These are phyloP conservation scores for Ensete glaucum DNA, from an alignment of 176 grass and related monocot species.

Conservation along the genomic window DNA sequence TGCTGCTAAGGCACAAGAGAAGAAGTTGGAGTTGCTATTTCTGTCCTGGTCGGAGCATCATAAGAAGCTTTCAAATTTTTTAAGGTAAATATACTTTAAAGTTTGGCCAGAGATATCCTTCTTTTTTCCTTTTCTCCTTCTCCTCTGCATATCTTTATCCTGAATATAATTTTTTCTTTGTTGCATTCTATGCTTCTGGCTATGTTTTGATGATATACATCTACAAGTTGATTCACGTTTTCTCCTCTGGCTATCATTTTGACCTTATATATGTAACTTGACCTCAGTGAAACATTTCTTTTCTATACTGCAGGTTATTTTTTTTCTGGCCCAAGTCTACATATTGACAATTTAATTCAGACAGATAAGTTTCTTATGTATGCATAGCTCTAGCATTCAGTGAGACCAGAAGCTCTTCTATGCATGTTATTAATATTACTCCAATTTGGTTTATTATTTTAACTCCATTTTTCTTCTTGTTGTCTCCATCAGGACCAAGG, in stretches of 20 bases:
- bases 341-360: slow-evolving; percentile 99
- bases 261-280: background rate
- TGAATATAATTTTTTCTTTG: background rate
- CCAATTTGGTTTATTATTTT: slow-evolving; percentile 17
- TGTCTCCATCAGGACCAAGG: slow-evolving; percentile 70
- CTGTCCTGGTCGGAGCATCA: slow-evolving; percentile 92
- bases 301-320: slow-evolving; percentile 81
- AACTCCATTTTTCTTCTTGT: slow-evolving; percentile 26
- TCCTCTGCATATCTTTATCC: too few relatives aligned
- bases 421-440: slow-evolving; percentile 15
- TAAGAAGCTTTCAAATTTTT: slow-evolving; percentile 93
- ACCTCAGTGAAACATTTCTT: background rate
- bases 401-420: slow-evolving; percentile 4
- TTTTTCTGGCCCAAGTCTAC: slow-evolving; percentile 95
- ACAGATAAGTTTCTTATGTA: slow-evolving; percentile 86
- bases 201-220: background rate
- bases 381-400: slow-evolving; percentile 44
- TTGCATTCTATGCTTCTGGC: background rate
- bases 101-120: slow-evolving; percentile 22
- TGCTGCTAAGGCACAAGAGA: slow-evolving; percentile 92
- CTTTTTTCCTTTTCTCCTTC: background rate
- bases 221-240: background rate
- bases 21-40: slow-evolving; percentile 83
- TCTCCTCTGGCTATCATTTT: background rate
- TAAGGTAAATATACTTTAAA: slow-evolving; percentile 49